These are phyloP conservation scores for Prunella vulgaris DNA, from an alignment of 257 asterid species.

Conservation along the genomic window DNA sequence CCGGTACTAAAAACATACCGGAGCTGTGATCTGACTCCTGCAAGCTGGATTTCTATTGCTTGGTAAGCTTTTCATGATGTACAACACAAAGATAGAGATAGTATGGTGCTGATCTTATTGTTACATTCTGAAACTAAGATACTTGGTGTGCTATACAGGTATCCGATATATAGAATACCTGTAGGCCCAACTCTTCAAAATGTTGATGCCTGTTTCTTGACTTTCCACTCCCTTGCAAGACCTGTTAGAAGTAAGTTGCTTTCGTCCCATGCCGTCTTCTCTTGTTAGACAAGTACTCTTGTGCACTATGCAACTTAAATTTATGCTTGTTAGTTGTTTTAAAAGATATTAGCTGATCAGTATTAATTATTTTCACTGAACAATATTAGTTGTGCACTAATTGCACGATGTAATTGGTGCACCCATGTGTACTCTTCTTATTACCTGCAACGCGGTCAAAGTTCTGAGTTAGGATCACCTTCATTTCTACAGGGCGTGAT, in stretches of 20 bases:
- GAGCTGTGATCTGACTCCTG: slow-evolving; percentile 77
- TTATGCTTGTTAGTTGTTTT: no score
- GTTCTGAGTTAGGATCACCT: neutral
- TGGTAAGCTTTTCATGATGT: slow-evolving; percentile 45
- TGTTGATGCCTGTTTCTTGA: slow-evolving; percentile 85
- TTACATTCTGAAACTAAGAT: slow-evolving; percentile 2
- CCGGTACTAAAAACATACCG: slow-evolving; percentile 60
- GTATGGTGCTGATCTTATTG: neutral
- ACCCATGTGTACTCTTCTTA: neutral
- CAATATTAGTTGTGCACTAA: no score
- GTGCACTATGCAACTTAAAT: no score
- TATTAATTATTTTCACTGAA: no score
- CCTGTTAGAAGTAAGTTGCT: slow-evolving; percentile 51
- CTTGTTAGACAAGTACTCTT: neutral
- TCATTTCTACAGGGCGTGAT: slow-evolving; percentile 31
- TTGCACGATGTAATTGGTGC: no score
- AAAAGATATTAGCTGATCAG: no score
- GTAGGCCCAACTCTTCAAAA: slow-evolving; percentile 87
- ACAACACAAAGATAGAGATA: neutral
- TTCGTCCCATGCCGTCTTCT: neutral
- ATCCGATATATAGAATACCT: slow-evolving; percentile 93
- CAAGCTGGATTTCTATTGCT: slow-evolving; percentile 96
- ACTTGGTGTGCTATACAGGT: slow-evolving; percentile 41
- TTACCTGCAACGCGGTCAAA: neutral
- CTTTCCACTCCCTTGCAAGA: slow-evolving; percentile 77